Evolutionary conservation across 257 asterid species (phyloP).

Genomic region (Marsdenia floribunda): DNA sequence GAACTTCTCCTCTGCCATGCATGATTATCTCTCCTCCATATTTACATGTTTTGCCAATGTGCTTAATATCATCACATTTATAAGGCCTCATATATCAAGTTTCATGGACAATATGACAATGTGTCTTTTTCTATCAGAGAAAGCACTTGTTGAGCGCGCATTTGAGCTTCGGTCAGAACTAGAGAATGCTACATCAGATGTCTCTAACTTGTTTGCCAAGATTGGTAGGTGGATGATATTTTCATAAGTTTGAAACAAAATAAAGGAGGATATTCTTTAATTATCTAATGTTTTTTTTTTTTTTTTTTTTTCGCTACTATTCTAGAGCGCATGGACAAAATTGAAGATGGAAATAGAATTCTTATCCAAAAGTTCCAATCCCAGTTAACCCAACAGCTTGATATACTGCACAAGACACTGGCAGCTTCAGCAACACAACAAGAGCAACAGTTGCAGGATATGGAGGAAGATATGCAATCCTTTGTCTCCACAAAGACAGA

Average conservation of each 20-base stretch:
- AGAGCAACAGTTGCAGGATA: conserved; percentile 75
- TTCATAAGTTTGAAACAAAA: neutral
- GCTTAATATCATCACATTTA: neutral
- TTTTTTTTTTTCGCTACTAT: conserved; percentile 8
- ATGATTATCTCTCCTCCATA: conserved; percentile 5
- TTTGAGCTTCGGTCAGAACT: conserved; percentile 87
- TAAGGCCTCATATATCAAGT: neutral
- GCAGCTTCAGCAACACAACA: conserved; percentile 90
- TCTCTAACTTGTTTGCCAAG: conserved; percentile 79
- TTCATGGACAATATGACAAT: neutral
- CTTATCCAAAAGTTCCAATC: conserved; percentile 76
- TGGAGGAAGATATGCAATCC: conserved; percentile 96
- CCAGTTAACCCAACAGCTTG: conserved; percentile 84
- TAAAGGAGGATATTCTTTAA: neutral
- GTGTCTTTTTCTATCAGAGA: conserved; percentile 49
- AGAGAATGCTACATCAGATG: conserved; percentile 85
- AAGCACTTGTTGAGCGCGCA: conserved; percentile 82
- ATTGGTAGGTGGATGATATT: conserved; percentile 57
- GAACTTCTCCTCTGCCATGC: neutral
- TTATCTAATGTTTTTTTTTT: conserved; percentile 17
- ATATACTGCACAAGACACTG: conserved; percentile 70
- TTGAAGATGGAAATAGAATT: conserved; percentile 78
- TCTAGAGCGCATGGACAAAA: conserved; percentile 90
- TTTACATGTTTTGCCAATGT: neutral
- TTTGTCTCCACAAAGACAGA: conserved; percentile 81